Evolutionary conservation across 1,139 yeast genomes (phyloP).

Genomic region (Taiozyma sp.): DNA sequence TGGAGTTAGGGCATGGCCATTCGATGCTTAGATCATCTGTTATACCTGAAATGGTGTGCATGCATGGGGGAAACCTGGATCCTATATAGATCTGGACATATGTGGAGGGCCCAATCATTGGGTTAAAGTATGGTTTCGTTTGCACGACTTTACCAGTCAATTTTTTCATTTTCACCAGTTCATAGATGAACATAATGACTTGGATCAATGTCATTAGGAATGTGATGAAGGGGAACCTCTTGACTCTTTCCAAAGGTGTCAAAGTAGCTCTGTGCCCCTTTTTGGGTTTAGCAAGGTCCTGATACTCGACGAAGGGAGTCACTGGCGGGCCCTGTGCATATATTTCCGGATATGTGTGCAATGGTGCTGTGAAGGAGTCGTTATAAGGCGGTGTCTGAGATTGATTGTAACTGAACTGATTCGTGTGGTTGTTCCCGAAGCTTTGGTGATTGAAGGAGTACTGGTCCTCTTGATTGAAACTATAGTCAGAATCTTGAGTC

Average conservation of each 20-base stretch:
- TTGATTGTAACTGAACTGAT: background rate
- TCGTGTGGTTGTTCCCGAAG: background rate
- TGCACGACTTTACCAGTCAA: slow-evolving; percentile 66
- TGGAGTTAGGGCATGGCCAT: slow-evolving; percentile 72
- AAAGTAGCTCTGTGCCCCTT: background rate
- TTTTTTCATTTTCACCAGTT: slow-evolving; percentile 50
- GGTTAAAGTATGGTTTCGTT: slow-evolving; percentile 68
- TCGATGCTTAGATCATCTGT: slow-evolving; percentile 42
- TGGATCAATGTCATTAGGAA: slow-evolving; percentile 46
- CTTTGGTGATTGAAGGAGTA: background rate
- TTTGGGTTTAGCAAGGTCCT: background rate
- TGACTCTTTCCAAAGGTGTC: background rate
- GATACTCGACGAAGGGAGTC: background rate
- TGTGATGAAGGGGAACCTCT: slow-evolving; percentile 36
- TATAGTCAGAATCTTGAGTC: background rate
- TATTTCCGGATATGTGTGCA: background rate
- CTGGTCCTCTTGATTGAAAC: background rate
- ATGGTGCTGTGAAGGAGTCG: background rate
- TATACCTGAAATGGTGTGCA: slow-evolving; percentile 47
- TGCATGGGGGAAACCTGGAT: slow-evolving; percentile 68
- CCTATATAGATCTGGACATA: slow-evolving; percentile 66
- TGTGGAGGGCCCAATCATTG: slow-evolving; percentile 78
- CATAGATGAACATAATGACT: slow-evolving; percentile 60
- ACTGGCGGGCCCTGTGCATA: background rate
- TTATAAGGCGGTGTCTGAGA: background rate